Base-by-base conservation (phyloP, 345 rosid species). In the Ceriops zippeliana region DNA sequence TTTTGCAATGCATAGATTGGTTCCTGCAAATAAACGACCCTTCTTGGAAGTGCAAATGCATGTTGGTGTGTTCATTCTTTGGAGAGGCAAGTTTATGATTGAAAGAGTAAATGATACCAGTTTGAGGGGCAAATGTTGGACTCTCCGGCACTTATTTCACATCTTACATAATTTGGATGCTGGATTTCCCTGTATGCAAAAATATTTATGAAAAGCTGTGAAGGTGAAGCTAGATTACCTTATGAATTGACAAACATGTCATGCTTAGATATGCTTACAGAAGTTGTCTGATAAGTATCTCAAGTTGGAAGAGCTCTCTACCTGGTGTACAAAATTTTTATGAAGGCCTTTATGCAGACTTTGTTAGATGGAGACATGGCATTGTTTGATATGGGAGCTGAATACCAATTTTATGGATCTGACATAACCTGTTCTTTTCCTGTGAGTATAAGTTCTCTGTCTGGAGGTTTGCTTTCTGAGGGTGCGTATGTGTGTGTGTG, bases 351-450 rank as follows among this genome's bases (percentile, higher is more conserved):
- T 62, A 31, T 86, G 76, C 91, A 93, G 98, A 87, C 72, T 66
- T 78, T 93, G 62, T 71, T 81, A 80, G 93, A 90, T 83, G 97
- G 97, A 75, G 96, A 89, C 74, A 82, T 90, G 86, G 93, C 97
- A 67, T 85, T 93, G 83, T 86, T 93, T 75, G 98, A 93, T 79
- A 93, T 93, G 98, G 97, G 98, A 76, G 97, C 85, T 62, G 98
- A 93, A 76, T 87, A 87, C 79, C 82, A 83, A 71, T 93, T 93
- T 81, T 93, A 88, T 76, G 98, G 91, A 5, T 93, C 98, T 80
- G 98, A 90, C 76, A 93, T 90, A 79, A 90, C 98, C 17, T 93
- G 98, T 78, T 85, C 97, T 75, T 93, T 85, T 73, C 98, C 98
- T 34, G 98, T 93, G 73, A 84, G 96, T 75, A 74, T 51, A 26